Evolutionary conservation across 768 basidiomycete genomes (phyloP), one percentile per base, ranked within the genome.

Genomic region (Termitomyces sp.): DNA sequence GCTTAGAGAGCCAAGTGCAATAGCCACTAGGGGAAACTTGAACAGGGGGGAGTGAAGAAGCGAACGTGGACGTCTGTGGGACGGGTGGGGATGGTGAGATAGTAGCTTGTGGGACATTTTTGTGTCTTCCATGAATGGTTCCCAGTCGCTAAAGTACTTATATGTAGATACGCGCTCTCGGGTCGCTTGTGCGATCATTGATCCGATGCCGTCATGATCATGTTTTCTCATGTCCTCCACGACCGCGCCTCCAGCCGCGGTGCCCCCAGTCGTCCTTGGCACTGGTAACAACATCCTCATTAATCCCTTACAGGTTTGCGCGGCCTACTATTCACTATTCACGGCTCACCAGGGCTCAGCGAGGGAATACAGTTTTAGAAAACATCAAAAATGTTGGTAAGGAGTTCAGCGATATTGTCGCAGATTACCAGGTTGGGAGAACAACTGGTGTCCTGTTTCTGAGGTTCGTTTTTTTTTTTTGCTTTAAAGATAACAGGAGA

Each of bases 391-490:
- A 92, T 71, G 89, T 97, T 2, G 84, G 89, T 2, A 95, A 94
- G 71, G 94, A 98, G 68, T 97, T 92, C 64, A 91, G 91, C 0
- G 95, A 98, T 66, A 94, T 98, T 58, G 78, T 89, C 17, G 85
- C 88, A 23, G 97, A 99, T 71, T 99, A 91, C 69, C 94, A 98
- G 69, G 95, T 99, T 17, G 97, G 97, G 21, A 79, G 87, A 21
- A 98, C 95, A 27, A 94, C 94, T 1, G 90, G 94, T 19, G 89
- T 95, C 10, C 72, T 99, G 23, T 99, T 89, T 68, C 80, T 99
- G 54, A 96, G 94, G 97, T 89, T 55, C 63, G 63, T 37, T 27
- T 9, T 27, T 23, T 35, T 47, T 35, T 58, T 25, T 39, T 35
- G 46, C 37, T 58, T 23, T 30, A 54, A 27, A 44, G 21, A 35